Evolutionary conservation across 1,284 basidiomycete genomes (phyloP), one percentile per base, ranked within the genome.

Genomic region (Apiotrichum akiyoshidainum): DNA sequence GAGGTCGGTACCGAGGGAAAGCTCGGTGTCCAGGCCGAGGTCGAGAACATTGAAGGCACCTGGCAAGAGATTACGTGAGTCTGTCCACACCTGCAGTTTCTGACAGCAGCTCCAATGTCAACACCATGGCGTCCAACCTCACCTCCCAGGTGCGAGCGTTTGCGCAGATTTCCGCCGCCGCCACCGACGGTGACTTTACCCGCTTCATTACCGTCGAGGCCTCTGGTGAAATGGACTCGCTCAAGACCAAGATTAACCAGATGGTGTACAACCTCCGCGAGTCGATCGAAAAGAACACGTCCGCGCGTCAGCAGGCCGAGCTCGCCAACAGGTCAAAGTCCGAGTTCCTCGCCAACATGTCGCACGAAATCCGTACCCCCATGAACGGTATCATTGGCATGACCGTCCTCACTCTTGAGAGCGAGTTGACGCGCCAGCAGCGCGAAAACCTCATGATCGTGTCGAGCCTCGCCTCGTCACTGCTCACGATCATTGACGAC

Each of bases 361-460:
- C 87, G n/a, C 91, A 95, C 76, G 92, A 94, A 78, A 95, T 95
- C 73, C 91, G 92, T 72, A 97, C 94, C 31, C 93, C 94, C 0
- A 97, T 97, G 94, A 97, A 97, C 75, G 93, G 95, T 72, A 99
- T 99, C 79, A 99, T 99, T 67, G 95, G 78, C 58, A 96, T 99
- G 93, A 99, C 96, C 0, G 81, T 82, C 9, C 74, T 84, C 46
- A 84, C 83, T 2, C 77, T 84, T 49, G 83, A 84, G 68, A 83
- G 81, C 51, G 94, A 97, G 78, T 81, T 99, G 66, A 98, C 95
- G 17, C 85, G 99, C 48, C 95, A 99, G 76, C 78, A 79, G 90
- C 89, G 95, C 60, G 96, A 99, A 81, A 97, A 94, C 76, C 82
- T 99, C 78, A 83, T 98, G 69, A 86, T 98, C 42, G 96, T 99